Evolutionary conservation across 768 basidiomycete species (phyloP).

Genomic region (Mycena venus): DNA sequence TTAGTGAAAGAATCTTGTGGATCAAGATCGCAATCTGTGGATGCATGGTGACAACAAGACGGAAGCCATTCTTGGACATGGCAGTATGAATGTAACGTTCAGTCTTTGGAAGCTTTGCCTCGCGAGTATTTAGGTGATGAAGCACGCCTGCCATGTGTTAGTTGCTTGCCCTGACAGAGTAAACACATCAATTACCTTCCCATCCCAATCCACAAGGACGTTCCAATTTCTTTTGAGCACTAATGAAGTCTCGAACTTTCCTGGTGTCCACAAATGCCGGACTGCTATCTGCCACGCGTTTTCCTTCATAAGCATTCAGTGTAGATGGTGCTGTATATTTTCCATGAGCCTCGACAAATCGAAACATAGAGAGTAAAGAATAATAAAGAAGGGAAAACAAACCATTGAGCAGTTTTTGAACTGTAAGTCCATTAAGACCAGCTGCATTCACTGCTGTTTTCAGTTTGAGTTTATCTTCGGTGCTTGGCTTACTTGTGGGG

Average conservation of each 20-base stretch:
- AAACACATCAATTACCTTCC: not conserved
- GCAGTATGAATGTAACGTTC: conserved; percentile 15
- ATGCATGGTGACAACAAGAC: conserved; percentile 18
- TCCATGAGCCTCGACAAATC: not conserved
- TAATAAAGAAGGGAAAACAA: not conserved
- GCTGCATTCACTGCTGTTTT: conserved; percentile 1
- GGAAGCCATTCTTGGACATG: conserved; percentile 10
- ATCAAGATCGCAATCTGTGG: conserved; percentile 5
- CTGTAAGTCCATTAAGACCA: conserved; percentile 1
- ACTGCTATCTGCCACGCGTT: not conserved
- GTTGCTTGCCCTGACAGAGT: not conserved
- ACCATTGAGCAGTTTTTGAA: conserved; percentile 13
- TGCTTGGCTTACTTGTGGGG: conserved; percentile 6
- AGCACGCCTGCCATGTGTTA: not conserved
- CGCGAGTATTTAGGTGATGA: not conserved
- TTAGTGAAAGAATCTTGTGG: conserved; percentile 26
- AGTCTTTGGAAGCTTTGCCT: not conserved
- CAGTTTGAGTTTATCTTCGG: conserved; percentile 1
- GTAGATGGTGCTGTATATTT: not conserved
- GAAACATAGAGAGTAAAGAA: too few species aligned
- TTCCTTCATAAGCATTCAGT: not conserved
- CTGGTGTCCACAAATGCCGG: conserved; percentile 4
- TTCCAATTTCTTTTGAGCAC: not conserved
- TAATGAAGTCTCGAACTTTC: conserved; percentile 17
- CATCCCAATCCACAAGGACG: conserved; percentile 13